phyloP scores from a whole-genome alignment of 73 alveolate species.

The Paramecium sexaurelia region DNA sequence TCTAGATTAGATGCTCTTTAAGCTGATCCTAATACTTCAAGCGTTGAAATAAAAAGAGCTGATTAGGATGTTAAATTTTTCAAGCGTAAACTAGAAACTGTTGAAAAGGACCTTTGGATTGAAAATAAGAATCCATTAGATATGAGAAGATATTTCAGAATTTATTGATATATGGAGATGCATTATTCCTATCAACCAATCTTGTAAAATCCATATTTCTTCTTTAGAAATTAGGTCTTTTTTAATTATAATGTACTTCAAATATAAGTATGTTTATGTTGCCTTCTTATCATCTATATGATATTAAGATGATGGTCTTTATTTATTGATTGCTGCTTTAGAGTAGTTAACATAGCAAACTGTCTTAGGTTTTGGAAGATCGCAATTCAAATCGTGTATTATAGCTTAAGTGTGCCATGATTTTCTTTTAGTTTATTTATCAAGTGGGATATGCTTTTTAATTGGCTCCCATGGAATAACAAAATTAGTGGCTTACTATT shows the following conservation, averaged over 20 bases:
- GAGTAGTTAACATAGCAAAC: background rate
- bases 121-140: slow-evolving; percentile 34
- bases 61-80: slow-evolving; percentile 22
- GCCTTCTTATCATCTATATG: background rate
- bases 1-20: background rate
- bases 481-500: background rate
- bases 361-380: background rate
- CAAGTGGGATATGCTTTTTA: background rate
- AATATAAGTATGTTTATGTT: background rate
- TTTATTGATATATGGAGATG: slow-evolving; percentile 16
- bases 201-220: background rate
- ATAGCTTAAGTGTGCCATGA: background rate
- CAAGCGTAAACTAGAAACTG: background rate
- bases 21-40: background rate
- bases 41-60: background rate
- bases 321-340: background rate
- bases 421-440: background rate
- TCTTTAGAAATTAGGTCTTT: background rate
- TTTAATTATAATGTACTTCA: background rate
- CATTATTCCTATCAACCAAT: background rate
- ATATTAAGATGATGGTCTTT: background rate
- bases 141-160: slow-evolving; percentile 38
- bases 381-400: background rate
- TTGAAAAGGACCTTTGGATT: slow-evolving; percentile 42
- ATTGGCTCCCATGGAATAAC: background rate